Evolutionary conservation across 2,329 filamentous ascomycete species (phyloP).

Genomic region (Aspergillus brunneoviolaceus): DNA sequence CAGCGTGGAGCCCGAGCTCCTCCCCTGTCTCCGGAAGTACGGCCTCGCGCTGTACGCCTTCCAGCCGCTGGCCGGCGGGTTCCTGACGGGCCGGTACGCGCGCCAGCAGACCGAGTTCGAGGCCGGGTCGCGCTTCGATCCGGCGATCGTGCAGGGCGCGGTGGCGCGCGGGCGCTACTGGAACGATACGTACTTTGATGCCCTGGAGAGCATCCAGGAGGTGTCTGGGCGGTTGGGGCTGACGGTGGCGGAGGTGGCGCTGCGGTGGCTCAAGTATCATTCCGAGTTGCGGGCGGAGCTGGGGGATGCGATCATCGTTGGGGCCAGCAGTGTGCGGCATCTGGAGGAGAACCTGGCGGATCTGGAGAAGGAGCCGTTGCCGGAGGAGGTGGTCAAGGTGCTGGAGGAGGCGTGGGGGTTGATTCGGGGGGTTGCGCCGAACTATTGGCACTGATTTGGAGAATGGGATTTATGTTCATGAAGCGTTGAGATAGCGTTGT

Average conservation of each 20-base stretch:
- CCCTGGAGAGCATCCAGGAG: conserved; percentile 42
- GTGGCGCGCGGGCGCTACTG: conserved; percentile 42
- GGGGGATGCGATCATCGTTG: conserved; percentile 43
- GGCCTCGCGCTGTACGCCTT: conserved; percentile 44
- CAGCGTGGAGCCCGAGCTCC: conserved; percentile 42
- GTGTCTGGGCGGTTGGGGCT: conserved; percentile 42
- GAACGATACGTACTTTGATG: conserved; percentile 46
- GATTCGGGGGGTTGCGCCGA: conserved; percentile 28
- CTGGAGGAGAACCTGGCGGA: conserved; percentile 40
- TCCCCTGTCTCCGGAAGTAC: conserved; percentile 46
- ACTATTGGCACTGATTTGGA: conserved; percentile 32
- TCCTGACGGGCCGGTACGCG: conserved; percentile 44
- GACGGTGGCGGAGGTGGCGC: conserved; percentile 44
- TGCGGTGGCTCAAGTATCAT: conserved; percentile 51
- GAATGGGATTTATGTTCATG: too few relatives aligned
- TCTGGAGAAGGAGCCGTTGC: conserved; percentile 42
- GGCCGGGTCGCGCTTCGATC: conserved; percentile 28
- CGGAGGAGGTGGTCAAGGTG: conserved; percentile 40
- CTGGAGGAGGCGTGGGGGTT: conserved; percentile 40
- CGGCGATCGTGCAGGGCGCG: conserved; percentile 39
- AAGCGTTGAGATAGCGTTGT: neutral
- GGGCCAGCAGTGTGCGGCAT: conserved; percentile 38
- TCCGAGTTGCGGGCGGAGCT: conserved; percentile 33
- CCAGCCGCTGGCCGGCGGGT: conserved; percentile 49
- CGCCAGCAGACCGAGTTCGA: conserved; percentile 24